Evolutionary conservation across 768 basidiomycete genomes (phyloP), one percentile per base, ranked within the genome.

Genomic region (Mycena galericulata): DNA sequence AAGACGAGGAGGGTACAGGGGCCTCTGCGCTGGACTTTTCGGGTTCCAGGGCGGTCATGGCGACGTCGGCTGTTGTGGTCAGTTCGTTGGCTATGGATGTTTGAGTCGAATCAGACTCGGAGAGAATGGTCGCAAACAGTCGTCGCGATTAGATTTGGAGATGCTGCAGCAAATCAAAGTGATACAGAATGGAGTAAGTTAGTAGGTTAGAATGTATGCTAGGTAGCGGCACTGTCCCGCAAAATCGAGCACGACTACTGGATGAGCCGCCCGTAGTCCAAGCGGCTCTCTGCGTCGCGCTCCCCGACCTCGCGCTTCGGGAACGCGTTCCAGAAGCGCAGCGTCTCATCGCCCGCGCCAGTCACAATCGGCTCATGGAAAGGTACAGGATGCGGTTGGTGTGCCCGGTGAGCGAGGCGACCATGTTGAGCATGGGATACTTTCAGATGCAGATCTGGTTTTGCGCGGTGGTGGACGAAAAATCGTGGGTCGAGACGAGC

Each of bases 251-350:
- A 58, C 56, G 61, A 61, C 79, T 72, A 89, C 62, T 88, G 83
- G 73, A 90, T 90, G 68, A 89, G 72, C 68, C 83, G 79, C 0
- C 82, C 86, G 78, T 85, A 87, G 75, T 87, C 86, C 69, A 88
- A 70, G 62, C 78, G 75, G 70, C 86, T 87, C 58, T 83, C 86
- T 62, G 74, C 74, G 61, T 79, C 80, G 46, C 82, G 71, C 63
- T 78, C 79, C 18, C 77, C 76, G 57, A 77, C 80, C 72, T 90
- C 91, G 71, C 83, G 87, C 79, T 89, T 90, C n/a, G 94, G 93
- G 75, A 99, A 98, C 0, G 96, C 96, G 97, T 99, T 82, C 99
- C 97, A 78, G 99, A 98, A 0, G 98, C n/a, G n/a, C n/a, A n/a
- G n/a, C n/a, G n/a, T n/a, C n/a, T n/a, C n/a, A n/a, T n/a, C n/a